Evolutionary conservation across 2,329 filamentous ascomycete species (phyloP).

Genomic region (Phyllosticta capitalensis): DNA sequence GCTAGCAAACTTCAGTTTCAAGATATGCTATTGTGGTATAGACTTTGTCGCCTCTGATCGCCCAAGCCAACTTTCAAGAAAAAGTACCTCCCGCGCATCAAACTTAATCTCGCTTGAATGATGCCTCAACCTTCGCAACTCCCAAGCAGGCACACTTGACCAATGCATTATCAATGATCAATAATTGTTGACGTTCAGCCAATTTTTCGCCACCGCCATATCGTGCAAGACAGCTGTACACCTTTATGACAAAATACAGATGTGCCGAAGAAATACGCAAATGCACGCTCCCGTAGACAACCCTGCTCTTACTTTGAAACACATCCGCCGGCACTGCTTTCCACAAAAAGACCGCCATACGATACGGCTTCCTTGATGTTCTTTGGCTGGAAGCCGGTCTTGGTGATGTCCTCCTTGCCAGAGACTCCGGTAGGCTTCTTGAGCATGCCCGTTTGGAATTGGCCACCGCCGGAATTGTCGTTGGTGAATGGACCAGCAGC

Average conservation of each 20-base stretch:
- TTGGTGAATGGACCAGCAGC: constrained; percentile 41
- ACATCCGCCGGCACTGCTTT: constrained; percentile 27
- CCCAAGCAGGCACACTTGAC: neutral
- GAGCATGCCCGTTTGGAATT: constrained; percentile 53
- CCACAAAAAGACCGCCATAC: constrained; percentile 30
- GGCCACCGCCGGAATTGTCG: constrained; percentile 48
- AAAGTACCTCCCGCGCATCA: neutral
- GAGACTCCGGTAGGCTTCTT: constrained; percentile 46
- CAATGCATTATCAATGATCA: neutral
- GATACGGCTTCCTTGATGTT: constrained; percentile 31
- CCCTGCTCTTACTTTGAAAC: constrained; percentile 19
- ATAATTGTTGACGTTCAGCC: neutral
- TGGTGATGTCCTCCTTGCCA: constrained; percentile 32
- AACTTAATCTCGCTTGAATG: neutral
- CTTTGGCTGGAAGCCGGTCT: constrained; percentile 25
- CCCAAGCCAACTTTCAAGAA: neutral
- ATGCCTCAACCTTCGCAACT: neutral
- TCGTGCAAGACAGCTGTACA: neutral
- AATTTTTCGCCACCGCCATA: neutral
- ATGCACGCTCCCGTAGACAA: neutral
- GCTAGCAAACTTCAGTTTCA: neutral
- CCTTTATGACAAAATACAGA: neutral
- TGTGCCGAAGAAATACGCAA: neutral
- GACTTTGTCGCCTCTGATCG: neutral
- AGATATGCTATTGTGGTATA: neutral